A percentile compares a stretch with the other conserved stretches of the same genome.
Evolutionary conservation across 768 basidiomycete species (phyloP).

Genomic region (Agrocybe chaxingu): DNA sequence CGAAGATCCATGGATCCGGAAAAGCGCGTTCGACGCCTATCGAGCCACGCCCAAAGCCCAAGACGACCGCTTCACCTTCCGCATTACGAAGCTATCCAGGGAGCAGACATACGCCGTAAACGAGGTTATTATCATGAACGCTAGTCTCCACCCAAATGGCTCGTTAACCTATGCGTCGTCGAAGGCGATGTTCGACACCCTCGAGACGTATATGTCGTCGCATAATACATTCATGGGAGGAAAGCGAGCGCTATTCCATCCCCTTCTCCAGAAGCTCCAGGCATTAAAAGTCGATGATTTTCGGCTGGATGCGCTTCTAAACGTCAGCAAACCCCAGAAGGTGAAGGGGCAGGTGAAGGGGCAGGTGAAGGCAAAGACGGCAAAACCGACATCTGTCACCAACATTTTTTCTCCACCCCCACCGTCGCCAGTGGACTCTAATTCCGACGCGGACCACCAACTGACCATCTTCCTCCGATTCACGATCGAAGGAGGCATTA

Average conservation of each 20-base stretch:
- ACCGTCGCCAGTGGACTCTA: constrained; percentile 4
- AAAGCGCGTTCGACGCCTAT: constrained; percentile 14
- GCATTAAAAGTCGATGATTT: background rate
- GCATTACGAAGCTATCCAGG: constrained; percentile 23
- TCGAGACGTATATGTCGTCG: constrained; percentile 15
- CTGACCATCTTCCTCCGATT: constrained; percentile 15
- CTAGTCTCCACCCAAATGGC: constrained; percentile 17
- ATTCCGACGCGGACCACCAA: constrained; percentile 13
- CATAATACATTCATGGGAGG: constrained; percentile 17
- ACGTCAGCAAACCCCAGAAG: no score
- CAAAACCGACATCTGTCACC: constrained; percentile 1
- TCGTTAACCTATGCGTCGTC: constrained; percentile 24
- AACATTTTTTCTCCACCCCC: background rate
- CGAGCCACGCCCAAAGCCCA: constrained; percentile 15
- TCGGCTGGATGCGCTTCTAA: no score
- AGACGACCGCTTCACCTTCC: constrained; percentile 24
- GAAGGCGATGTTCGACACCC: constrained; percentile 18
- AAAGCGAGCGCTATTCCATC: constrained; percentile 11
- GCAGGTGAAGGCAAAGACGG: no score
- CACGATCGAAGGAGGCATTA: constrained; percentile 5
- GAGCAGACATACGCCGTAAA: constrained; percentile 27
- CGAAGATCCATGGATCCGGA: constrained; percentile 1
- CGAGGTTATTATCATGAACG: constrained; percentile 22
- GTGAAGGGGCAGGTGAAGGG: no score
- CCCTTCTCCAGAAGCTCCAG: constrained; percentile 13